phyloP scores from a whole-genome alignment of 1,139 yeast species.

The Candida anutae region DNA sequence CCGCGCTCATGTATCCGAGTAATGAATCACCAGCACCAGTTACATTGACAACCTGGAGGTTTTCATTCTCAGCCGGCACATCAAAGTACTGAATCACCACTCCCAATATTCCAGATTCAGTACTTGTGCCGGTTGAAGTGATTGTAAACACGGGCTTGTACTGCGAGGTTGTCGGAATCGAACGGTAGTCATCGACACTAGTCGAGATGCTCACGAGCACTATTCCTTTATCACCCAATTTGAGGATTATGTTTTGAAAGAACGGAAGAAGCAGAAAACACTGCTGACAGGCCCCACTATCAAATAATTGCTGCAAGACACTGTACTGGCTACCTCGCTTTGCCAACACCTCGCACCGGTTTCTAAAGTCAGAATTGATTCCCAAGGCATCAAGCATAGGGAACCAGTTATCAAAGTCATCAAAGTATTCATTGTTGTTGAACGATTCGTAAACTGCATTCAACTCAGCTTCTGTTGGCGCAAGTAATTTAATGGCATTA shows the following conservation, averaged over 20 bases:
- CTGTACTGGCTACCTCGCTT: conserved; percentile 5
- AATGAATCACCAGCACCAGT: conserved; percentile 76
- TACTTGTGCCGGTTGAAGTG: conserved; percentile 9
- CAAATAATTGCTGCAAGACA: conserved; percentile 17
- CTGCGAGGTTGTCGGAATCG: conserved; percentile 30
- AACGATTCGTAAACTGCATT: conserved; percentile 46
- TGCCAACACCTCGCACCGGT: conserved; percentile 23
- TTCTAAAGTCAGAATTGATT: conserved; percentile 40
- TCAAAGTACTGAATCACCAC: conserved; percentile 59
- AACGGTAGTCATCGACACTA: conserved; percentile 21
- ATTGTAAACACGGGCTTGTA: conserved; percentile 18
- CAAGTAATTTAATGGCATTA: conserved; percentile 34
- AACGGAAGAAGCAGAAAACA: conserved; percentile 66
- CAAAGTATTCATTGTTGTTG: conserved; percentile 39
- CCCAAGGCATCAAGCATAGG: conserved; percentile 59
- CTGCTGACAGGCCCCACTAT: conserved; percentile 57
- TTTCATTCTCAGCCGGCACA: conserved; percentile 30
- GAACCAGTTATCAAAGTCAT: conserved; percentile 66
- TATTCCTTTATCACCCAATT: conserved; percentile 63
- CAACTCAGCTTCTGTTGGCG: conserved; percentile 67
- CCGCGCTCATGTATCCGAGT: conserved; percentile 40
- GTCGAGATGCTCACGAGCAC: conserved; percentile 32
- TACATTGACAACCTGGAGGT: conserved; percentile 38
- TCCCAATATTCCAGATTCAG: conserved; percentile 29
- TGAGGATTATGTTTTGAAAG: conserved; percentile 59